Conservation (phyloP, 345 rosid species). For the Dipteronia dyeriana region DNA sequence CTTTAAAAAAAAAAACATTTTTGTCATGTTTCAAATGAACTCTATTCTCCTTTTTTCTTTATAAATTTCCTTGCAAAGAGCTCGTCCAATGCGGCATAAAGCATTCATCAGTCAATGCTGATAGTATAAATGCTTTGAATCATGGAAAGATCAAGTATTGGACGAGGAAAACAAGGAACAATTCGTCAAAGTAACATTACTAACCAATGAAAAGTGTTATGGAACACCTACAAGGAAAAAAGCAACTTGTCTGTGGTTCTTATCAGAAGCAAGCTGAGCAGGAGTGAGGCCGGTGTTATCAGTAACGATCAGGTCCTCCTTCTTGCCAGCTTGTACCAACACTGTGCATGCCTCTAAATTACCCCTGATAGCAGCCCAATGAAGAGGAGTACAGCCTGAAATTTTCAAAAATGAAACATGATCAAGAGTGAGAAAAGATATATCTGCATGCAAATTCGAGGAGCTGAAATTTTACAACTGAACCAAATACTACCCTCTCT, state of each 20-base stretch:
- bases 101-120: conserved; percentile 15
- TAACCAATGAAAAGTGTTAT: conserved; percentile 37
- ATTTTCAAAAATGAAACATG: conserved; percentile 4
- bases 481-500: conserved; percentile 65
- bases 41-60: neutral
- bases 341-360: conserved; percentile 99
- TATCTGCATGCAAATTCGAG: neutral
- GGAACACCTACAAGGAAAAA: conserved; percentile 92
- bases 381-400: conserved; percentile 96
- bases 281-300: conserved; percentile 96
- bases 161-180: conserved; percentile 5
- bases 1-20: neutral
- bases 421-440: conserved; percentile 8
- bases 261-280: conserved; percentile 97
- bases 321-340: conserved; percentile 96
- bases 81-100: conserved; percentile 8
- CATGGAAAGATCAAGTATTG: neutral
- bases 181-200: conserved; percentile 25
- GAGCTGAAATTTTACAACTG: neutral
- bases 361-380: conserved; percentile 99
- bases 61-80: neutral
- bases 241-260: conserved; percentile 97
- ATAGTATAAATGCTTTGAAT: neutral
- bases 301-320: conserved; percentile 84
- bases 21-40: neutral